Base-by-base conservation (phyloP, 2,329 filamentous ascomycete genomes). In the Sclerotinia subarctica region DNA sequence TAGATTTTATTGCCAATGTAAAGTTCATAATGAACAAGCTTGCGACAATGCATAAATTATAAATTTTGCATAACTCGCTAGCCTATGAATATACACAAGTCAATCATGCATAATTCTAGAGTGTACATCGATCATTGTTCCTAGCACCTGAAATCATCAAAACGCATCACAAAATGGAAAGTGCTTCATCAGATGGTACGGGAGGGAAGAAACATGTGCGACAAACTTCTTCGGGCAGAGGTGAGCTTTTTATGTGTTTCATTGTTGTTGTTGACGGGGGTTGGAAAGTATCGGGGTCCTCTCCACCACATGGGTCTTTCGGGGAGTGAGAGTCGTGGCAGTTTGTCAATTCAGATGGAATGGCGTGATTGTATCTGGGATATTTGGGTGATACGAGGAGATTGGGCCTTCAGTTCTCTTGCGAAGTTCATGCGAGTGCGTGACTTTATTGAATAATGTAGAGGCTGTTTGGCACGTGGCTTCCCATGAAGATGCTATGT, bases 211-310 rank as follows among this genome's bases (percentile, higher is more conserved):
- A 53, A 54, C 65, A 67, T 63, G 56, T 63, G 11, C 53, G 65
- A 21, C 65, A 67, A 17, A 11, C 65, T 53, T 62, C 56, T 63
- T 67, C 65, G 13, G 65, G 65, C 38, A 62, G 65, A 67, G 65
- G 65, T 67, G 53, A 63, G 59, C 15, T 26, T 51, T 51, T 24
- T 13, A 29, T 58, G 35, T 26, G 26, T 51, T 19, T 35, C 1
- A 56, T 7, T 56, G 15, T 42, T 42, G 38, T 42, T 42, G 38
- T 42, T 42, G 38, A 42, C 38, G 38, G 38, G 38, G 38, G 15
- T 42, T 42, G 29, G 19, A 56, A 56, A 32, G 5, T 19, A 21
- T 13, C 11, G 19, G 29, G 3, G 29, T 56, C 5, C 19, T 32
- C 52, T 8, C 29, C 29, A 5, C 10, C 29, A 49, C 29, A 49